Percentiles rank a stretch among this genome's conserved stretches.
These are phyloP conservation scores for Kwoniella newhampshirensis DNA, from an alignment of 768 basidiomycete genomes.

Conservation along the genomic window DNA sequence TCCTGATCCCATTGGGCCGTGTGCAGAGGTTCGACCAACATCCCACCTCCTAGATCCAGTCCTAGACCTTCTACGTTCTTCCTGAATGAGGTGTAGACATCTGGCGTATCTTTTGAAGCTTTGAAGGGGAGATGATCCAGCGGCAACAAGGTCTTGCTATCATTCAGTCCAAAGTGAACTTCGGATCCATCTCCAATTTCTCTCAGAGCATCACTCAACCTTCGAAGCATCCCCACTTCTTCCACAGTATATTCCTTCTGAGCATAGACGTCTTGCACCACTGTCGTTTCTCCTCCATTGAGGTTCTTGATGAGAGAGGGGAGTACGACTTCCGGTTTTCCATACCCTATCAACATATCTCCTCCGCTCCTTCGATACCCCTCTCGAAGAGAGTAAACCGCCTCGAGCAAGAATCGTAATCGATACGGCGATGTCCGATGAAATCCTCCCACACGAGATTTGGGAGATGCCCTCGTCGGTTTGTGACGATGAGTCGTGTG, in stretches of 20 bases:
- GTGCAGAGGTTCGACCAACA: slow-evolving; percentile 50
- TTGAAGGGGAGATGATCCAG: slow-evolving; percentile 51
- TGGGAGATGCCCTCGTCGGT: slow-evolving; percentile 25
- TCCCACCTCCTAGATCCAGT: slow-evolving; percentile 31
- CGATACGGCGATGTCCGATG: slow-evolving; percentile 42
- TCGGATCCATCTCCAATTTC: slow-evolving; percentile 23
- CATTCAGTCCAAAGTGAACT: slow-evolving; percentile 34
- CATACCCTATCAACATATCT: slow-evolving; percentile 55
- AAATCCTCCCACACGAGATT: slow-evolving; percentile 33
- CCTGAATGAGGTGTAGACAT: slow-evolving; percentile 57
- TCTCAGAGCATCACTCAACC: slow-evolving; percentile 35
- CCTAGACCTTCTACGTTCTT: slow-evolving; percentile 55
- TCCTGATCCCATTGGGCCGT: slow-evolving; percentile 13
- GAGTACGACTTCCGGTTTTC: slow-evolving; percentile 53
- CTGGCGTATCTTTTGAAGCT: slow-evolving; percentile 43
- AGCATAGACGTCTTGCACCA: slow-evolving; percentile 51
- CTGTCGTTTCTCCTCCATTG: slow-evolving; percentile 34
- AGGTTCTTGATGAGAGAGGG: slow-evolving; percentile 47
- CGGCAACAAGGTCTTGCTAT: slow-evolving; percentile 51
- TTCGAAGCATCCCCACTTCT: slow-evolving; percentile 14
- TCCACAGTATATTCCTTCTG: slow-evolving; percentile 50
- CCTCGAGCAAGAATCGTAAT: slow-evolving; percentile 52
- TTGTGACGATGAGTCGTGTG: no score
- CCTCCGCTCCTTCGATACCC: slow-evolving; percentile 38
- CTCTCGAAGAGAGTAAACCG: slow-evolving; percentile 51